These are phyloP conservation scores for Cucumis cinereus DNA, from an alignment of 306 rosid genomes.

Conservation along the genomic window DNA sequence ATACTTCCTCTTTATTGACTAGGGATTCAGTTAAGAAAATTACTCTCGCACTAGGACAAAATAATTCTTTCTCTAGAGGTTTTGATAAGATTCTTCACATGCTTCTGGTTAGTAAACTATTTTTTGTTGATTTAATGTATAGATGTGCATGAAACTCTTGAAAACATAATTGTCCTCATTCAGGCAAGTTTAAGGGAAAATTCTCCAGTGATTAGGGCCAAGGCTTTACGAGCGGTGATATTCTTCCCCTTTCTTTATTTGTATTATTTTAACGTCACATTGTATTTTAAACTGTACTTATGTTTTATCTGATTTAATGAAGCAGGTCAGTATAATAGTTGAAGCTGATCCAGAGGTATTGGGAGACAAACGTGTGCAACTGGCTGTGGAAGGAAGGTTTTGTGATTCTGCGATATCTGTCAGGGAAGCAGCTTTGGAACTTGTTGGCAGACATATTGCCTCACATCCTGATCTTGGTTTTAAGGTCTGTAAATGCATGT, in stretches of 20 bases:
- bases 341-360: slow-evolving; percentile 99
- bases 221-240: slow-evolving; percentile 89
- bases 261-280: neutral
- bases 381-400: slow-evolving; percentile 91
- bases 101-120: slow-evolving; percentile 70
- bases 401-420: slow-evolving; percentile 93
- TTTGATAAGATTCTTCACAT: slow-evolving; percentile 79
- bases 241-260: neutral
- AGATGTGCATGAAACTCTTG: slow-evolving; percentile 11
- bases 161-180: slow-evolving; percentile 3
- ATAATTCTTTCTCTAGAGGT: slow-evolving; percentile 86
- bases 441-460: slow-evolving; percentile 97
- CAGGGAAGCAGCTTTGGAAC: slow-evolving; percentile 98
- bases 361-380: slow-evolving; percentile 73
- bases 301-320: slow-evolving; percentile 18
- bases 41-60: slow-evolving; percentile 71
- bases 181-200: slow-evolving; percentile 87
- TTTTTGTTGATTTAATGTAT: slow-evolving; percentile 6
- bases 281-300: neutral
- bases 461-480: slow-evolving; percentile 98
- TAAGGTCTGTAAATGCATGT: slow-evolving; percentile 44
- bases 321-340: slow-evolving; percentile 93
- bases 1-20: slow-evolving; percentile 43
- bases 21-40: slow-evolving; percentile 73
- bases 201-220: slow-evolving; percentile 84